These are phyloP conservation scores for Sphagnum fallax DNA, from an alignment of 228 moss, liverwort and hornwort species.

Conservation along the genomic window DNA sequence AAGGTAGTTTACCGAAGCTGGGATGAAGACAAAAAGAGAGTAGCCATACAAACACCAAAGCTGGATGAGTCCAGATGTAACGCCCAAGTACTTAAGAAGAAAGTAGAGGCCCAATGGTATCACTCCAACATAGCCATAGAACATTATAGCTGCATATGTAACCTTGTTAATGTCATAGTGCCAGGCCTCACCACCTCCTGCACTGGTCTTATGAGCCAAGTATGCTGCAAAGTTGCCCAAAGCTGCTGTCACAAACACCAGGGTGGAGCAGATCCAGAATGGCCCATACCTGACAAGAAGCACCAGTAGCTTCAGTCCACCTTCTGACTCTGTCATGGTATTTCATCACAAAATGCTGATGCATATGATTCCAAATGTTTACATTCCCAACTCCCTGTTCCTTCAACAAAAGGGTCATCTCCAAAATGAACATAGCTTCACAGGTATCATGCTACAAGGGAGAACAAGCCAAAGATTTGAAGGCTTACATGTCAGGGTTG, in stretches of 20 bases:
- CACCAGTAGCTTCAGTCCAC: too few species aligned
- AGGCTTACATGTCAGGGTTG: conserved; percentile 89
- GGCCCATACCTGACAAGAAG: conserved; percentile 73
- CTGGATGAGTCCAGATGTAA: conserved; percentile 89
- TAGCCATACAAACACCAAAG: conserved; percentile 99
- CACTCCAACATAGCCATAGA: conserved; percentile 94
- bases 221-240: conserved; percentile 98
- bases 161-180: conserved; percentile 95
- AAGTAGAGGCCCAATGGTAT: conserved; percentile 94
- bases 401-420: too few species aligned
- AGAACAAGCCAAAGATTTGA: too few species aligned
- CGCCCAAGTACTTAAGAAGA: conserved; percentile 89
- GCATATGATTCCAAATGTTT: too few species aligned
- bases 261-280: conserved; percentile 98
- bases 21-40: conserved; percentile 95
- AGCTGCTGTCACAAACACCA: conserved; percentile 96
- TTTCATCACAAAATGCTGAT: too few species aligned
- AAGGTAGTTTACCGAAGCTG: conserved; percentile 65
- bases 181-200: conserved; percentile 46
- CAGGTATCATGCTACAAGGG: too few species aligned
- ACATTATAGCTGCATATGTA: conserved; percentile 93
- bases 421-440: too few species aligned
- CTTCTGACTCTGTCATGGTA: too few species aligned
- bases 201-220: conserved; percentile 56
- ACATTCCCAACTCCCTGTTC: too few species aligned